A percentile compares a stretch with the other conserved stretches of the same genome.
Evolutionary conservation across 1,139 yeast genomes (phyloP).

Genomic region (Geotrichum candidum): DNA sequence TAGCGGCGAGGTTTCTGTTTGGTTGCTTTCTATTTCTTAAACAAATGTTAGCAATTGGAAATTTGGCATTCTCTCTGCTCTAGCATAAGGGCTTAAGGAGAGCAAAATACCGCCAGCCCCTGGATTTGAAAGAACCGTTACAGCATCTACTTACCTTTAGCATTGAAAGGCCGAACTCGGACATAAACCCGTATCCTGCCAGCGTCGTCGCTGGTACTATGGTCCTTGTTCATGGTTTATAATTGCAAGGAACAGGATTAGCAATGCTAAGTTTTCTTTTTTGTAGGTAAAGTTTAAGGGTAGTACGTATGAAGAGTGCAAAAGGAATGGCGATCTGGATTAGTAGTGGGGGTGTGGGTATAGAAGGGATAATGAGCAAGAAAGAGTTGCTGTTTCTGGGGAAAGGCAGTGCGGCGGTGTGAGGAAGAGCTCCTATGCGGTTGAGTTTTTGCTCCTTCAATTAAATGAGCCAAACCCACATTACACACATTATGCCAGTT

Average conservation of each 20-base stretch:
- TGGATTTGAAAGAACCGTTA: not conserved
- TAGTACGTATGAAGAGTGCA: not conserved
- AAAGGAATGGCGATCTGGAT: not conserved
- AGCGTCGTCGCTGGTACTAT: not conserved
- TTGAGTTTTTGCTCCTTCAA: not conserved
- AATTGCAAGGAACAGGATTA: not conserved
- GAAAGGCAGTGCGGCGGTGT: not conserved
- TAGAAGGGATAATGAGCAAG: not conserved
- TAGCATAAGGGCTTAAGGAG: not conserved
- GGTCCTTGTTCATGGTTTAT: not conserved
- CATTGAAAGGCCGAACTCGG: conserved; percentile 15
- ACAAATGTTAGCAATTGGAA: not conserved
- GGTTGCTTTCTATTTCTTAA: conserved; percentile 5
- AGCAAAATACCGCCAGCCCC: not conserved
- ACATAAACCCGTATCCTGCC: conserved; percentile 12
- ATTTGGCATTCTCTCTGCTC: not conserved
- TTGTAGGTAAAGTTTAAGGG: not conserved
- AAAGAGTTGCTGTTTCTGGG: not conserved
- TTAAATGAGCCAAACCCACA: not conserved
- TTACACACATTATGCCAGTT: not conserved
- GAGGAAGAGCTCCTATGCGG: not conserved
- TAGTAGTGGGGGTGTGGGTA: not conserved
- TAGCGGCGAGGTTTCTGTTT: not conserved
- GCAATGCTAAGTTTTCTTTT: not conserved
- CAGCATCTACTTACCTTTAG: conserved; percentile 9